A percentile compares a stretch with the other conserved stretches of the same genome.
These are phyloP conservation scores for Penicillium sp. DNA, from an alignment of 2,329 filamentous ascomycete genomes.

Conservation along the genomic window DNA sequence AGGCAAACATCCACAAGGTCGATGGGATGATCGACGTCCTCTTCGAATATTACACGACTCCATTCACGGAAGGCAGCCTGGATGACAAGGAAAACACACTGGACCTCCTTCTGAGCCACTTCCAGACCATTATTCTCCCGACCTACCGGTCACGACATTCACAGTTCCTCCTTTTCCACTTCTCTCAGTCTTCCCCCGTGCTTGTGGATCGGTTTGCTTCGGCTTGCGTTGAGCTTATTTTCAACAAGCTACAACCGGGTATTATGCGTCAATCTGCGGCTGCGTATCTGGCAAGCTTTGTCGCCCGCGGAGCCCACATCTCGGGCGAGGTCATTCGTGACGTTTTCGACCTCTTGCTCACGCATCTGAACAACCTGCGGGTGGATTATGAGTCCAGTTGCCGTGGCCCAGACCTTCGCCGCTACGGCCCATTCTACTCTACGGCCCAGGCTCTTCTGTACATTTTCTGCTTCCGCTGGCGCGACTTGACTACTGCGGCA, in stretches of 20 bases:
- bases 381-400: conserved; percentile 68
- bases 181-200: conserved; percentile 74
- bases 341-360: conserved; percentile 75
- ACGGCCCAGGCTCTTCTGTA: conserved; percentile 87
- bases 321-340: conserved; percentile 71
- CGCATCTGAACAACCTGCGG: conserved; percentile 74
- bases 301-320: conserved; percentile 82
- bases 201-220: conserved; percentile 81
- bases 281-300: conserved; percentile 91
- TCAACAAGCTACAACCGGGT: conserved; percentile 66
- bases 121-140: conserved; percentile 81
- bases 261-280: conserved; percentile 79
- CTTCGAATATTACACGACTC: conserved; percentile 75
- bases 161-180: conserved; percentile 95
- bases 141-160: conserved; percentile 90
- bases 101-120: conserved; percentile 77
- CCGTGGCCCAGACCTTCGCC: conserved; percentile 77
- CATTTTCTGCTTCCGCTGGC: conserved; percentile 98
- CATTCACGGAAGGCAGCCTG: conserved; percentile 67
- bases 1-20: conserved; percentile 83
- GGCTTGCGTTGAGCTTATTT: conserved; percentile 69
- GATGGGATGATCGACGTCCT: conserved; percentile 85
- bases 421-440: conserved; percentile 81
- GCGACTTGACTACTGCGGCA: conserved; percentile 69
- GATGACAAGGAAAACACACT: conserved; percentile 70